These are phyloP conservation scores for Cyclanthera cordifolia DNA, from an alignment of 306 rosid species.

Conservation along the genomic window DNA sequence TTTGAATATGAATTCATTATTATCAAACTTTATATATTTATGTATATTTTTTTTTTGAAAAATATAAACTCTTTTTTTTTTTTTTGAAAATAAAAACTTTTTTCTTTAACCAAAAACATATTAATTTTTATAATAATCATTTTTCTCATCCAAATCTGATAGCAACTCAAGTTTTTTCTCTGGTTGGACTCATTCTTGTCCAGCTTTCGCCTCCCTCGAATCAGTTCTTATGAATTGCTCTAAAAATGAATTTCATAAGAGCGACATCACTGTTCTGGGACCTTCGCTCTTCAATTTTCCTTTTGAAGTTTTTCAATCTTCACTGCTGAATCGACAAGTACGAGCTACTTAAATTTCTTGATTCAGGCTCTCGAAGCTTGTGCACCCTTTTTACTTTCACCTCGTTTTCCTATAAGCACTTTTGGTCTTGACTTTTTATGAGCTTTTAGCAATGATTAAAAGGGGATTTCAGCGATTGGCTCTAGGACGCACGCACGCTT, in stretches of 20 bases:
- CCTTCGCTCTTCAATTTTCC: not conserved
- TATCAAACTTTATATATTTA: too few species aligned
- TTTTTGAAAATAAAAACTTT: too few species aligned
- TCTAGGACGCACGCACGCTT: too few species aligned
- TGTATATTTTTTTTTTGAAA: too few species aligned
- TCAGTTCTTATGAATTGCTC: not conserved
- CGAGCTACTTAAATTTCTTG: not conserved
- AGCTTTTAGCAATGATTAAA: too few species aligned
- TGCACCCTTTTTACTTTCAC: conserved; percentile 1
- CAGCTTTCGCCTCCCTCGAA: not conserved
- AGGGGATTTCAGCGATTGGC: too few species aligned
- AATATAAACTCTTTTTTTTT: too few species aligned
- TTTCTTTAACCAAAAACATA: too few species aligned
- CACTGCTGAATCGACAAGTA: not conserved
- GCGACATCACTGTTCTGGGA: not conserved
- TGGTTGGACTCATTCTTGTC: conserved; percentile 26
- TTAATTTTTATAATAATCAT: not conserved
- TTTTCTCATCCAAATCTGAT: conserved; percentile 32
- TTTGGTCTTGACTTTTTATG: too few species aligned
- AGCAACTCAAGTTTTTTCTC: conserved; percentile 13
- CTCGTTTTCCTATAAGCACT: not conserved
- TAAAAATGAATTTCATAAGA: not conserved
- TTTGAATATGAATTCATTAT: too few species aligned
- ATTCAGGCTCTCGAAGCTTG: conserved; percentile 1
- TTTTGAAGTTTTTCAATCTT: not conserved